Conservation (phyloP, 495 filamentous ascomycete species). For the Trichodelitschia bisporula region DNA sequence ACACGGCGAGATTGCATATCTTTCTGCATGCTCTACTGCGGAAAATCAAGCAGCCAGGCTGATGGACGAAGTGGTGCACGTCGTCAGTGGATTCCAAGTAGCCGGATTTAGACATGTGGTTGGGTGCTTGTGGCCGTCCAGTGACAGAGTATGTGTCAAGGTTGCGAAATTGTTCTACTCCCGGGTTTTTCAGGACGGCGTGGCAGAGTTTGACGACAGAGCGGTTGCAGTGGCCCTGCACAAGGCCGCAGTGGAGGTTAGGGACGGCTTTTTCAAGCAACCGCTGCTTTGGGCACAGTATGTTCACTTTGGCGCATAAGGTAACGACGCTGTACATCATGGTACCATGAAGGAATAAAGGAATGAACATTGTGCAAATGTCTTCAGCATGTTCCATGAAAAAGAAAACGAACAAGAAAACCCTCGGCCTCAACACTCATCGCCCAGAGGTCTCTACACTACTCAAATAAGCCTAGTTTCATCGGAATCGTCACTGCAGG, state of each 20-base stretch:
- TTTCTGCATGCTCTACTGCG: slow-evolving; percentile 12
- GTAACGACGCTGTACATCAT: too few relatives aligned
- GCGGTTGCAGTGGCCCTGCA: background rate
- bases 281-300: slow-evolving; percentile 5
- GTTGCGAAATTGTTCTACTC: slow-evolving; percentile 7
- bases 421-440: too few relatives aligned
- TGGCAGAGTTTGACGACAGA: background rate
- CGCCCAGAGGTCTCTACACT: too few relatives aligned
- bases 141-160: slow-evolving; percentile 4
- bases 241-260: background rate
- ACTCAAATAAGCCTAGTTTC: too few relatives aligned
- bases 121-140: slow-evolving; percentile 8
- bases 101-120: slow-evolving; percentile 15
- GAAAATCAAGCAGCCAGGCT: slow-evolving; percentile 5
- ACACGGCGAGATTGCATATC: slow-evolving; percentile 15
- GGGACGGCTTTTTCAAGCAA: background rate
- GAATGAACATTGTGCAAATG: too few relatives aligned
- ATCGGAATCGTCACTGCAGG: too few relatives aligned
- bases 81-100: slow-evolving; percentile 14
- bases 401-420: too few relatives aligned
- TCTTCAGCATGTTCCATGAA: too few relatives aligned
- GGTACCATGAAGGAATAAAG: too few relatives aligned
- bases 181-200: background rate
- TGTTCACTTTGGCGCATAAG: slow-evolving; percentile 7
- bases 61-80: slow-evolving; percentile 14